A percentile compares a stretch with the other conserved stretches of the same genome.
Evolutionary conservation across 1,139 yeast genomes (phyloP).

Genomic region (Meyerozyma smithsonii): DNA sequence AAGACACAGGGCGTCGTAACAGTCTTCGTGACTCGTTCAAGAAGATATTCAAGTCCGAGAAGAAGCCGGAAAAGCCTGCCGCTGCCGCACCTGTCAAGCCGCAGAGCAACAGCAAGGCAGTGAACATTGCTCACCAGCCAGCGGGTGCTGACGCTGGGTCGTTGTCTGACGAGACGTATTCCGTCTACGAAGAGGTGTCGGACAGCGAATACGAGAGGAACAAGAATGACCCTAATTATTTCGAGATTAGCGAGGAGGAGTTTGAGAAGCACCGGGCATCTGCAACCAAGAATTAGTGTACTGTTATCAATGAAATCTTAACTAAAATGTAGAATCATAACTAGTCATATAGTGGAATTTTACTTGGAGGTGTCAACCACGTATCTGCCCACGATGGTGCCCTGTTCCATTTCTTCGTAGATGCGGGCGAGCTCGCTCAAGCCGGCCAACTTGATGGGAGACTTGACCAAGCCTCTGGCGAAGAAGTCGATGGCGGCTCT

Average conservation of each 20-base stretch:
- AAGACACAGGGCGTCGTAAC: slow-evolving; percentile 3
- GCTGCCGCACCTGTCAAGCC: slow-evolving; percentile 5
- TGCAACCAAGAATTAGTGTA: not conserved
- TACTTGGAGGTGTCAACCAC: slow-evolving; percentile 67
- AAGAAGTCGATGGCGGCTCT: slow-evolving; percentile 75
- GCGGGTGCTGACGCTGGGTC: slow-evolving; percentile 10
- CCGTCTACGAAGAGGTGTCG: slow-evolving; percentile 49
- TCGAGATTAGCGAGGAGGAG: slow-evolving; percentile 40
- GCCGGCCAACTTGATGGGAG: slow-evolving; percentile 69
- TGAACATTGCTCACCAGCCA: slow-evolving; percentile 11
- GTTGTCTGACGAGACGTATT: slow-evolving; percentile 27
- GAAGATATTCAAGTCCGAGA: slow-evolving; percentile 17
- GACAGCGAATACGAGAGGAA: slow-evolving; percentile 43
- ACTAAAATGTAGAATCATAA: too few relatives aligned
- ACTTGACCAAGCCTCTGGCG: slow-evolving; percentile 60
- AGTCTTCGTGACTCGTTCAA: slow-evolving; percentile 20
- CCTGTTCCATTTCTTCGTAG: slow-evolving; percentile 65
- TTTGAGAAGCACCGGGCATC: slow-evolving; percentile 19
- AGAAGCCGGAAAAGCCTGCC: slow-evolving; percentile 6
- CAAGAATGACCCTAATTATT: slow-evolving; percentile 45
- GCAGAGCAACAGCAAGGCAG: slow-evolving; percentile 7
- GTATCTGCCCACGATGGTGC: slow-evolving; percentile 70
- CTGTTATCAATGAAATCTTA: not conserved
- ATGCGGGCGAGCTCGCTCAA: slow-evolving; percentile 59
- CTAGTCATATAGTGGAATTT: too few relatives aligned